Evolutionary conservation across 495 filamentous ascomycete species (phyloP).

Genomic region (Aspergillus sclerotiicarbonarius): DNA sequence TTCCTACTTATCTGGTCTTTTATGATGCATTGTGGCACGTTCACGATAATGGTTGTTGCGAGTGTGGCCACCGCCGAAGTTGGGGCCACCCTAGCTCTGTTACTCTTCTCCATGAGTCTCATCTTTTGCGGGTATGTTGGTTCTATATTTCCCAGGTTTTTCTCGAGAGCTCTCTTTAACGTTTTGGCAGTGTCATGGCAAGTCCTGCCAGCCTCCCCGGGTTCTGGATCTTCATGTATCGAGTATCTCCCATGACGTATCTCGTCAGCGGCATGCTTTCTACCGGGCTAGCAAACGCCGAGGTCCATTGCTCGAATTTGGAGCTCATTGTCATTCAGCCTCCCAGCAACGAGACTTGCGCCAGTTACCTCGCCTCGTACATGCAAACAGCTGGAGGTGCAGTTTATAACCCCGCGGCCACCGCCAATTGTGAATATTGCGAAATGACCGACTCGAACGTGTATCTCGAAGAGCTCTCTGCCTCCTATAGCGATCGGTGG

Average conservation of each 20-base stretch:
- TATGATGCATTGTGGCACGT: constrained; percentile 7
- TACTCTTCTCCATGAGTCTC: constrained; percentile 32
- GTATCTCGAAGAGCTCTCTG: constrained; percentile 22
- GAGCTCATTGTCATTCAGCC: constrained; percentile 20
- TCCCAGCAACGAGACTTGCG: constrained; percentile 50
- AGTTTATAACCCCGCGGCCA: constrained; percentile 48
- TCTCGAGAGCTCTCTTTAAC: background rate
- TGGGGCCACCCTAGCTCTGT: background rate
- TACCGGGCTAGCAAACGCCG: constrained; percentile 34
- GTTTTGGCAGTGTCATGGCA: constrained; percentile 48
- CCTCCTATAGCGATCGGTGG: constrained; percentile 57
- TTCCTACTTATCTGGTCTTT: constrained; percentile 37
- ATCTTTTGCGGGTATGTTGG: constrained; percentile 42
- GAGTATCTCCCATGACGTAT: constrained; percentile 49
- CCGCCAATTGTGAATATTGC: constrained; percentile 57
- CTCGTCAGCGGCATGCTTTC: constrained; percentile 42
- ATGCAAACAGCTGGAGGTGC: constrained; percentile 46
- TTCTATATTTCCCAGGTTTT: background rate
- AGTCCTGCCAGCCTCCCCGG: constrained; percentile 53
- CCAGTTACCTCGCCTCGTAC: constrained; percentile 52
- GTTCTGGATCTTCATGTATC: constrained; percentile 71
- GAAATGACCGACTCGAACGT: constrained; percentile 27
- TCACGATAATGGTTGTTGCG: constrained; percentile 1
- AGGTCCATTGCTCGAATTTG: constrained; percentile 32
- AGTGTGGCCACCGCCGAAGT: constrained; percentile 2